Percentiles rank a stretch among this genome's conserved stretches.
phyloP scores from a whole-genome alignment of 2,329 filamentous ascomycete species.

The Colletotrichum horii region DNA sequence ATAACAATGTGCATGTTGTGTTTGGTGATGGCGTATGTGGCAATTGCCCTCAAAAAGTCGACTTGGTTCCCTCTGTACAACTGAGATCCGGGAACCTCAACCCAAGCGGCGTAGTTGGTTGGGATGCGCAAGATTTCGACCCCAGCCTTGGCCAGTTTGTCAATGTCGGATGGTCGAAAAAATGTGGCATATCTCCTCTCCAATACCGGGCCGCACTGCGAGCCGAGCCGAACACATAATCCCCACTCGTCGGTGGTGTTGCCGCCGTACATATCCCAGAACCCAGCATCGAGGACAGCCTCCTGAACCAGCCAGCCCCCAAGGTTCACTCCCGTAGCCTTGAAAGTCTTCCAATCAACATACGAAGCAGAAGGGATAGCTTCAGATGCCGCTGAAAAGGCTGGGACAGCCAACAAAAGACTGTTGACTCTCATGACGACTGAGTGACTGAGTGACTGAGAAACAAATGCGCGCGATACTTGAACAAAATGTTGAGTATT shows the following conservation, averaged over 20 bases:
- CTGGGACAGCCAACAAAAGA: neutral
- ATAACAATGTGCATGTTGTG: neutral
- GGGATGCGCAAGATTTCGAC: neutral
- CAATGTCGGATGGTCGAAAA: neutral
- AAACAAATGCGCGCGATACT: neutral
- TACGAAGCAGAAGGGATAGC: neutral
- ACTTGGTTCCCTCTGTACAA: neutral
- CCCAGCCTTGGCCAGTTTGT: neutral
- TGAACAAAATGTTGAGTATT: neutral
- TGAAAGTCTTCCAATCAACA: neutral
- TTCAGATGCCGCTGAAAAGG: neutral
- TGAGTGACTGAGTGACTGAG: neutral
- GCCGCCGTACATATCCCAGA: neutral
- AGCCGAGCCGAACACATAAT: neutral
- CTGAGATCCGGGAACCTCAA: neutral
- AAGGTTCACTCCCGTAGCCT: neutral
- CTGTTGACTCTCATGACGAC: neutral
- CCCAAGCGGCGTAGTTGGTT: neutral
- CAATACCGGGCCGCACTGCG: neutral
- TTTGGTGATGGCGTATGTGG: neutral
- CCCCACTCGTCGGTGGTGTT: slow-evolving; percentile 3
- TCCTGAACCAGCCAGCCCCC: neutral
- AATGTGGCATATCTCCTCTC: neutral
- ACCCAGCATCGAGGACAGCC: neutral
- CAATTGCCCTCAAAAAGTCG: neutral